Evolutionary conservation across 345 rosid genomes (phyloP).

Genomic region (Melaleuca alternifolia): DNA sequence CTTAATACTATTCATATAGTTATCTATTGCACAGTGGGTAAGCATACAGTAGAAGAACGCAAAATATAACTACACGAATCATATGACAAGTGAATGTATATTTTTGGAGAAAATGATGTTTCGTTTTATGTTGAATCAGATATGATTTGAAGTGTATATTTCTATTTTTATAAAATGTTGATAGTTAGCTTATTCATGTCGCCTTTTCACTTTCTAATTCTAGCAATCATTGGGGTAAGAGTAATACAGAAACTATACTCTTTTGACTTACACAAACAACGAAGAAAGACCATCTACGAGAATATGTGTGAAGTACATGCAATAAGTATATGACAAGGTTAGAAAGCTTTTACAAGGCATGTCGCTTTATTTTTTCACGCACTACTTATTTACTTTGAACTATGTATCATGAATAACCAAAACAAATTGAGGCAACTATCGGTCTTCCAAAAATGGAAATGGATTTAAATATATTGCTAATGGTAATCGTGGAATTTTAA

Average conservation of each 20-base stretch:
- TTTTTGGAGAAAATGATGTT: neutral
- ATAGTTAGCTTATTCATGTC: neutral
- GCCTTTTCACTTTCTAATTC: neutral
- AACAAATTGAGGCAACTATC: neutral
- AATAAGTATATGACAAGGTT: too few species aligned
- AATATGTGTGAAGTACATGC: too few species aligned
- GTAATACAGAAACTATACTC: neutral
- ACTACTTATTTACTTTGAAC: too few species aligned
- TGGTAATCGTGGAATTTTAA: neutral
- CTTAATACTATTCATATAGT: neutral
- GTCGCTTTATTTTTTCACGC: too few species aligned
- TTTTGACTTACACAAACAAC: neutral
- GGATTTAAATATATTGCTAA: neutral
- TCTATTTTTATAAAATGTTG: too few species aligned
- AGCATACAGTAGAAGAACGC: neutral
- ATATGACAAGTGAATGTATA: neutral
- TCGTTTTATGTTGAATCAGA: rapidly evolving
- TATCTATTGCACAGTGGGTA: neutral
- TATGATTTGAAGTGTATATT: too few species aligned
- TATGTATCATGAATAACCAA: too few species aligned
- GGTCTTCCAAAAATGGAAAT: neutral
- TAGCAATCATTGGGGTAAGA: neutral
- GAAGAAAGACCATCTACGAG: neutral
- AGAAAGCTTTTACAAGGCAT: too few species aligned
- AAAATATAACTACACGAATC: neutral